These are phyloP conservation scores for Podosphaera fusca DNA, from an alignment of 2,329 filamentous ascomycete genomes.

Conservation along the genomic window DNA sequence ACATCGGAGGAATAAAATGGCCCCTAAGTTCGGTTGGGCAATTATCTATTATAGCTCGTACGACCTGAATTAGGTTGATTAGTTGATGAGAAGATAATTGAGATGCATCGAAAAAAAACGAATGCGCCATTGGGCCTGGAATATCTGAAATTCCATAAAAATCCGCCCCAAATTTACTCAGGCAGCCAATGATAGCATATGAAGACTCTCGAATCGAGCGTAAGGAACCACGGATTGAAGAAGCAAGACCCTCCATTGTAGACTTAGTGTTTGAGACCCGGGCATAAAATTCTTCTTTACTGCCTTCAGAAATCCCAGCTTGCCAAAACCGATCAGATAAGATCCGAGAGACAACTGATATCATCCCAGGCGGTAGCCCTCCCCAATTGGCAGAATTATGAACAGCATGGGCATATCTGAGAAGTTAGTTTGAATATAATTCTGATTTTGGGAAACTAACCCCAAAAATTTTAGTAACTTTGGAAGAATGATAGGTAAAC, in stretches of 20 bases:
- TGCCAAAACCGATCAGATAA: constrained; percentile 96
- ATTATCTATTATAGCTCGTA: constrained; percentile 73
- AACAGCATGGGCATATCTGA: constrained; percentile 68
- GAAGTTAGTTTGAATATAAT: background rate
- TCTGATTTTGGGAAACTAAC: constrained; percentile 3
- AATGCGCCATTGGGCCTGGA: constrained; percentile 58
- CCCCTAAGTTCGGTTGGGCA: constrained; percentile 59
- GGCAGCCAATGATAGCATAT: constrained; percentile 83
- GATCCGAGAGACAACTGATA: constrained; percentile 54
- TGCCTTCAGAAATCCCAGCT: constrained; percentile 85
- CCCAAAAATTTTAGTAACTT: constrained; percentile 63
- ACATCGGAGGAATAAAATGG: constrained; percentile 64
- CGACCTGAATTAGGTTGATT: constrained; percentile 75
- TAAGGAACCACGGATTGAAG: constrained; percentile 72
- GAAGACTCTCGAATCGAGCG: constrained; percentile 78
- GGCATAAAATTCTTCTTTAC: constrained; percentile 89
- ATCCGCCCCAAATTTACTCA: constrained; percentile 65
- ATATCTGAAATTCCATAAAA: constrained; percentile 84
- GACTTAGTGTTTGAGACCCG: constrained; percentile 71
- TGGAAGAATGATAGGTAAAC: constrained; percentile 63
- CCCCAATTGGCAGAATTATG: constrained; percentile 74
- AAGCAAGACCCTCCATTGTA: constrained; percentile 82
- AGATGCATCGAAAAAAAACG: constrained; percentile 62
- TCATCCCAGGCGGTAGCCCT: constrained; percentile 51
- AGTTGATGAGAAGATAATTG: constrained; percentile 80